phyloP scores from a whole-genome alignment of 768 basidiomycete species.

The Xerocomellus amylosporus region DNA sequence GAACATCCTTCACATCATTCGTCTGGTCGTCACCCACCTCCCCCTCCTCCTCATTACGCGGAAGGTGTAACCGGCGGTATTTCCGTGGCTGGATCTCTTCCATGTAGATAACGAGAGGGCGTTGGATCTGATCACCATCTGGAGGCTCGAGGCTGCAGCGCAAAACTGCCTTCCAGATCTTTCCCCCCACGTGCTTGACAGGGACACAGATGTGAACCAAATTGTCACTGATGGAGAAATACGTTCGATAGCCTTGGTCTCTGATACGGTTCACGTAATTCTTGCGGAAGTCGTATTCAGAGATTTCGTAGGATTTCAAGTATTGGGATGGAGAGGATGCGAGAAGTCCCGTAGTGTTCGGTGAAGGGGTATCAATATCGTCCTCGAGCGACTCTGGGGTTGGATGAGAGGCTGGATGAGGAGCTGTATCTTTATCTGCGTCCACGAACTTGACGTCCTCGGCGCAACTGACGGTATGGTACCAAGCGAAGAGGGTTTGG shows the following conservation, averaged over 20 bases:
- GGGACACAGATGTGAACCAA: constrained; percentile 21
- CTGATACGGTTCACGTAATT: constrained; percentile 17
- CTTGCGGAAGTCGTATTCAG: constrained; percentile 17
- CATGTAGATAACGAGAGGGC: constrained; percentile 26
- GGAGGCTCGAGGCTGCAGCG: constrained; percentile 24
- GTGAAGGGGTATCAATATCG: not conserved
- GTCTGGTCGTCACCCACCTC: not conserved
- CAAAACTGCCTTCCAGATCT: constrained; percentile 23
- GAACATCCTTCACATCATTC: not conserved
- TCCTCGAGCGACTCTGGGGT: not conserved
- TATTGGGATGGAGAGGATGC: constrained; percentile 23
- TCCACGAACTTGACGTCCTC: constrained; percentile 15
- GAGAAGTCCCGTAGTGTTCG: constrained; percentile 22
- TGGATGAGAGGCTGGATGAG: not conserved
- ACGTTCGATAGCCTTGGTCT: constrained; percentile 8
- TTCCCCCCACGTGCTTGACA: constrained; percentile 13
- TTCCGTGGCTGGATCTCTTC: constrained; percentile 9
- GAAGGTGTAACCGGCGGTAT: constrained; percentile 15
- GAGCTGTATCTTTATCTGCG: not conserved
- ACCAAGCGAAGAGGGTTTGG: constrained; percentile 31
- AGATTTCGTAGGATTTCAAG: constrained; percentile 21
- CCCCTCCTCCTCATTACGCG: not conserved
- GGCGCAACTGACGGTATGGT: not conserved
- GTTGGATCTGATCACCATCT: constrained; percentile 1
- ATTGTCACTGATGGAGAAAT: constrained; percentile 21